phyloP scores from a whole-genome alignment of 1,284 basidiomycete species.

The Boletus holoroseus region DNA sequence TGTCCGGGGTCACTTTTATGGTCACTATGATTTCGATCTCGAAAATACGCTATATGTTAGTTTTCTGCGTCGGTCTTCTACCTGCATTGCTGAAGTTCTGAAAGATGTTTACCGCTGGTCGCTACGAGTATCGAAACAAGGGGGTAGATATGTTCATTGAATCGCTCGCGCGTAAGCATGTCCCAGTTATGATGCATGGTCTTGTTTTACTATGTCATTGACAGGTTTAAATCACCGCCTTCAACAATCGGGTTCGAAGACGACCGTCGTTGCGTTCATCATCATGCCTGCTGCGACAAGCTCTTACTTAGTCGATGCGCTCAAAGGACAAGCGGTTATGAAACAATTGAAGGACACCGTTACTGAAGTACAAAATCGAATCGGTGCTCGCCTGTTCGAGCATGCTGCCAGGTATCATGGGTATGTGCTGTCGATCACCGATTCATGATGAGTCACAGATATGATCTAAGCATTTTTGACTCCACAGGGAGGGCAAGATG shows the following conservation, averaged over 20 bases:
- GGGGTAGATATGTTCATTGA: constrained; percentile 99
- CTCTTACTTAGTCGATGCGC: constrained; percentile 95
- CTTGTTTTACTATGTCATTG: constrained; percentile 5
- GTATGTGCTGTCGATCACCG: constrained; percentile 38
- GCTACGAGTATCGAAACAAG: constrained; percentile 99
- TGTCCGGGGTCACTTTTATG: constrained; percentile 95
- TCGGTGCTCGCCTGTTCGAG: constrained; percentile 89
- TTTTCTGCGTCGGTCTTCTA: constrained; percentile 7
- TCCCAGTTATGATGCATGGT: background rate
- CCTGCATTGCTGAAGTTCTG: constrained; percentile 8
- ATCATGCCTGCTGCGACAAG: constrained; percentile 97
- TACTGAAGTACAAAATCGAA: constrained; percentile 87
- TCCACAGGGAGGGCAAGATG: constrained; percentile 65
- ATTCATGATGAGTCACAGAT: background rate
- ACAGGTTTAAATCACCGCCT: constrained; percentile 79
- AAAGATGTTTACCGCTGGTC: constrained; percentile 94
- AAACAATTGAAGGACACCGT: constrained; percentile 95
- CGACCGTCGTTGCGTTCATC: constrained; percentile 94
- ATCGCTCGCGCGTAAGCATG: constrained; percentile 72
- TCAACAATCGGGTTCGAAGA: constrained; percentile 73
- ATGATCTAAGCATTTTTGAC: constrained; percentile 5
- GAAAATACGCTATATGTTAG: constrained; percentile 92
- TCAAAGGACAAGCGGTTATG: constrained; percentile 97
- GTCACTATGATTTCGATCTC: constrained; percentile 92
- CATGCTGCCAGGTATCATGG: constrained; percentile 90